phyloP scores from a whole-genome alignment of 2,329 filamentous ascomycete genomes.

The Aspergillus bombycis region DNA sequence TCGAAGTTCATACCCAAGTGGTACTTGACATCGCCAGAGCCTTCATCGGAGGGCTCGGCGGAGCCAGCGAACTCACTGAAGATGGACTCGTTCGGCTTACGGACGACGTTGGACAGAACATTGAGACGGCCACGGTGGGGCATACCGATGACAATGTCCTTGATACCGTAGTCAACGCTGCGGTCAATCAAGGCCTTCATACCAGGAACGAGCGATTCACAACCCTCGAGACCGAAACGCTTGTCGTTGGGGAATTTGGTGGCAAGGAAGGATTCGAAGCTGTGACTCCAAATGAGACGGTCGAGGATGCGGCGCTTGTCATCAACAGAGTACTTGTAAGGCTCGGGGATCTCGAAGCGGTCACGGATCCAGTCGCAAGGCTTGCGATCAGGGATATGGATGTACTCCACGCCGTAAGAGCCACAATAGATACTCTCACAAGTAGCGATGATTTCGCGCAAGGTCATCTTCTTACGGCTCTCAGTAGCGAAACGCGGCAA shows the following conservation, averaged over 20 bases:
- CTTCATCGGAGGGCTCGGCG: conserved; percentile 85
- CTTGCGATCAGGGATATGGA: conserved; percentile 95
- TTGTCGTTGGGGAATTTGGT: conserved; percentile 99
- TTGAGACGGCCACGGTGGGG: conserved; percentile 98
- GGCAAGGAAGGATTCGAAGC: conserved; percentile 91
- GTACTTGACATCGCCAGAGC: conserved; percentile 98
- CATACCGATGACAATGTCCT: conserved; percentile 99
- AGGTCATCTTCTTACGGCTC: conserved; percentile 89
- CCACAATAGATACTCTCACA: conserved; percentile 97
- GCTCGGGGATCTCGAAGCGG: conserved; percentile 87
- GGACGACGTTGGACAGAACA: conserved; percentile 95
- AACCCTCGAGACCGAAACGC: conserved; percentile 96
- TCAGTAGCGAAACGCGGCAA: conserved; percentile 90
- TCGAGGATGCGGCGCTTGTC: conserved; percentile 98
- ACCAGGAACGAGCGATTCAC: conserved; percentile 93
- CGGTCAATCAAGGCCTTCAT: conserved; percentile 99
- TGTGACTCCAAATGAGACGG: conserved; percentile 97
- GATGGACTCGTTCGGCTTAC: conserved; percentile 99
- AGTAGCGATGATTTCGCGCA: conserved; percentile 88
- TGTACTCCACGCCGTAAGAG: conserved; percentile 97
- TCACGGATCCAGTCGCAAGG: conserved; percentile 98
- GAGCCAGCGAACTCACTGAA: conserved; percentile 97
- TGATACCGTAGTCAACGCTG: conserved; percentile 96
- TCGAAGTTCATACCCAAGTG: conserved; percentile 99
- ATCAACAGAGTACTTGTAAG: conserved; percentile 96